phyloP scores from a whole-genome alignment of 2,329 filamentous ascomycete genomes.

The Aspergillus pseudonomiae region DNA sequence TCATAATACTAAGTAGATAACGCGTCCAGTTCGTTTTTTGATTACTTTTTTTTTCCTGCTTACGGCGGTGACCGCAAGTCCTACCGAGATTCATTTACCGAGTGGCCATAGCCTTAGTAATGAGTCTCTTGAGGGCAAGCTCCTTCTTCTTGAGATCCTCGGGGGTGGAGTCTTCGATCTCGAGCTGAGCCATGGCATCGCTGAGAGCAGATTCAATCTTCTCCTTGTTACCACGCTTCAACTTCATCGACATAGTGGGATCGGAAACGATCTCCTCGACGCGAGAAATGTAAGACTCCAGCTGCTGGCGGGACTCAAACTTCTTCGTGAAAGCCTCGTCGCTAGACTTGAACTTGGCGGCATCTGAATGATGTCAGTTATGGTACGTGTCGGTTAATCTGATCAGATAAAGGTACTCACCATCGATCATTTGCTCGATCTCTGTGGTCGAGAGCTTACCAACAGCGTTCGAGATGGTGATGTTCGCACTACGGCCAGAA shows the following conservation, averaged over 20 bases:
- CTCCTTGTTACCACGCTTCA: slow-evolving; percentile 99
- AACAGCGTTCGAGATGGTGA: slow-evolving; percentile 99
- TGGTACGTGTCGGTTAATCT: neutral
- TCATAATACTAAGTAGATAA: slow-evolving; percentile 17
- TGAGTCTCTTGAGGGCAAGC: slow-evolving; percentile 92
- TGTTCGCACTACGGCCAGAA: slow-evolving; percentile 96
- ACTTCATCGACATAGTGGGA: slow-evolving; percentile 91
- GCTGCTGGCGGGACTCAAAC: slow-evolving; percentile 98
- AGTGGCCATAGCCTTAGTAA: slow-evolving; percentile 97
- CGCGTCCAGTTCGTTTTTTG: slow-evolving; percentile 2
- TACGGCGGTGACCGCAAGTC: neutral
- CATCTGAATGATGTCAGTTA: slow-evolving; percentile 57
- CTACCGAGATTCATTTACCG: slow-evolving; percentile 61
- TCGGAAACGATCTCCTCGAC: slow-evolving; percentile 99
- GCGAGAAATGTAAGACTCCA: slow-evolving; percentile 97
- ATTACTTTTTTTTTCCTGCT: neutral
- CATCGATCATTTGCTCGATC: slow-evolving; percentile 97
- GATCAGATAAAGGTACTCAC: slow-evolving; percentile 47
- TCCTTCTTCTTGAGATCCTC: slow-evolving; percentile 99
- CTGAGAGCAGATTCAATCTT: slow-evolving; percentile 97
- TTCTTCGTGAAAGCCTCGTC: slow-evolving; percentile 99
- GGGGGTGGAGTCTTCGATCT: slow-evolving; percentile 86
- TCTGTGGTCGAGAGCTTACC: slow-evolving; percentile 93
- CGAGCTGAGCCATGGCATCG: slow-evolving; percentile 96
- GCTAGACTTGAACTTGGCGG: slow-evolving; percentile 97